Evolutionary conservation across 176 grass and related monocot species (phyloP), one percentile per base, ranked within the genome.

Genomic region (Cocos nucifera): DNA sequence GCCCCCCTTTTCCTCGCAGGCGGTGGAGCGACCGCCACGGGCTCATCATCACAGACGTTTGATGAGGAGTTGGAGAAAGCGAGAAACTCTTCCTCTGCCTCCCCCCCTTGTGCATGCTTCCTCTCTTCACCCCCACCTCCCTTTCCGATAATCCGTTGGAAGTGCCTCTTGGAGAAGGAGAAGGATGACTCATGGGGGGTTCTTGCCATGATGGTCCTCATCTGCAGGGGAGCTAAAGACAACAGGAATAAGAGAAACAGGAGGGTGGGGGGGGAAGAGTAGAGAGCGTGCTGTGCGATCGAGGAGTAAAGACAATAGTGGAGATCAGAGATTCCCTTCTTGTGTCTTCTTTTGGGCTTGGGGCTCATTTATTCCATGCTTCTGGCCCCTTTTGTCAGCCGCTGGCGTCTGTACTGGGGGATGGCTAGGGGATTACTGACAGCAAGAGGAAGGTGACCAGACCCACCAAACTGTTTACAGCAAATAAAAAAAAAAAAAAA

Each of bases 91-190:
- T 90, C 86, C 1, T 81, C 65, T 19, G 77, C 87, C 23, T 70
- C 58, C n/a, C 80, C 58, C 16, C 80, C 87, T 17, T 75, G 82
- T 3, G 17, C 59, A 6, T 56, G 32, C 4, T 49, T 51, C 1
- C 51, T 49, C 55, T 57, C 73, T 27, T 69, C 73, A 24, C 63
- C 80, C 49, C 63, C 71, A 60, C 66, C 77, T 54, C 82, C 83
- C 66, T 84, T 90, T 63, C 69, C 79, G 50, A 79, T 70, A 15
- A 91, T 73, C 87, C 92, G 87, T 57, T 85, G 89, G 81, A 96
- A 90, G 70, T 96, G 79, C 51, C 92, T 79, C 59, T 83, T 75
- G 57, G 92, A 96, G 83, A 88, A 96, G 32, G 92, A 91, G 73
- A 88, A 96, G 5, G 86, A 96, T 3, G 87, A 83, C 26, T 90